phyloP scores from a whole-genome alignment of 305 asterid genomes.

The Fraxinus latifolia region DNA sequence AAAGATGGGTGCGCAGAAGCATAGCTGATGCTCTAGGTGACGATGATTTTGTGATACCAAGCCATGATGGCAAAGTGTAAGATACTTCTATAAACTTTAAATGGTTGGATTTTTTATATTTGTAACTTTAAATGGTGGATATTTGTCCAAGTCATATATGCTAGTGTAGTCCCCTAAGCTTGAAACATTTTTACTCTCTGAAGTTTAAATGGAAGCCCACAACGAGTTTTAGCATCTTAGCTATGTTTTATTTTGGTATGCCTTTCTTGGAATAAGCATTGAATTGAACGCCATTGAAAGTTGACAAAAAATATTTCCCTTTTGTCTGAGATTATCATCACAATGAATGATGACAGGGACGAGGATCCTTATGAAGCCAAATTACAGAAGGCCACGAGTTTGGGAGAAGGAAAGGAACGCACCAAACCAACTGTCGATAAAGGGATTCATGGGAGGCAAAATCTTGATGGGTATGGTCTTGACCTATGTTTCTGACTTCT shows the following conservation, averaged over 20 bases:
- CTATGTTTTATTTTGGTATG: slow-evolving; percentile 4
- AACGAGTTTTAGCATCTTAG: neutral
- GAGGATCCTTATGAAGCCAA: slow-evolving; percentile 28
- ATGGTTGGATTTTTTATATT: slow-evolving; percentile 6
- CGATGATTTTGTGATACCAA: slow-evolving; percentile 54
- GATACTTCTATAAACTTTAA: slow-evolving; percentile 26
- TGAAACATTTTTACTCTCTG: neutral
- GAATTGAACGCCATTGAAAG: slow-evolving; percentile 17
- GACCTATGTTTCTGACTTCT: slow-evolving; percentile 16
- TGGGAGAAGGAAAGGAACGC: slow-evolving; percentile 36
- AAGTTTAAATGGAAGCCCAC: neutral
- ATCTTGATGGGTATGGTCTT: slow-evolving; percentile 40
- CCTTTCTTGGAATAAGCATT: slow-evolving; percentile 6
- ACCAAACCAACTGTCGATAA: slow-evolving; percentile 28
- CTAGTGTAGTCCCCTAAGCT: slow-evolving; percentile 7
- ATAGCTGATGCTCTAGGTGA: slow-evolving; percentile 96
- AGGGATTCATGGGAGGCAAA: slow-evolving; percentile 29
- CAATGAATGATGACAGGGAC: slow-evolving; percentile 35
- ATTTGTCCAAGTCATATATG: slow-evolving; percentile 10
- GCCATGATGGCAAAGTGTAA: slow-evolving; percentile 44
- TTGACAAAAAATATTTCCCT: slow-evolving; percentile 4
- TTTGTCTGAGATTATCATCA: slow-evolving; percentile 19
- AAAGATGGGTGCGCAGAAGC: slow-evolving; percentile 64
- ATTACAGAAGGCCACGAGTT: slow-evolving; percentile 30
- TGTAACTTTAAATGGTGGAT: neutral